These are phyloP conservation scores for Cladobotryum protrusum DNA, from an alignment of 2,329 filamentous ascomycete genomes.

Conservation along the genomic window DNA sequence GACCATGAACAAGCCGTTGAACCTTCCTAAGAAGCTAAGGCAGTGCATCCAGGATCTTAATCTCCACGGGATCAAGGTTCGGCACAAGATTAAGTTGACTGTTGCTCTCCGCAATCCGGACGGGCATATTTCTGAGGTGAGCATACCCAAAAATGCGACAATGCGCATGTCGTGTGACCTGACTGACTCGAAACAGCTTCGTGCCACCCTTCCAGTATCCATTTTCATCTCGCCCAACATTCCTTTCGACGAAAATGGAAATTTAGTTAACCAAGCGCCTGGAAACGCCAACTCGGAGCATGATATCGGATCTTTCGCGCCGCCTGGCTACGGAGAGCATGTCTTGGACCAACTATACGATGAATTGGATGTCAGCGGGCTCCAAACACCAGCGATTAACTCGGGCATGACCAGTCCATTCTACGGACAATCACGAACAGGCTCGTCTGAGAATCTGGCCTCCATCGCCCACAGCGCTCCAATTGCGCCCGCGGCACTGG, in stretches of 20 bases:
- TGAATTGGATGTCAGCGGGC: conserved; percentile 74
- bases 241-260: conserved; percentile 80
- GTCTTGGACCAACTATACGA: conserved; percentile 86
- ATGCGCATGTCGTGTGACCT: conserved; percentile 1
- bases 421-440: conserved; percentile 62
- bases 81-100: conserved; percentile 87
- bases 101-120: conserved; percentile 92
- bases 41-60: conserved; percentile 87
- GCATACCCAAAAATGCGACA: conserved; percentile 15
- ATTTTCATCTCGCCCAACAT: conserved; percentile 95
- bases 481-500: conserved; percentile 48
- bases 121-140: conserved; percentile 83
- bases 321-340: conserved; percentile 90
- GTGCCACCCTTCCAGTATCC: conserved; percentile 82
- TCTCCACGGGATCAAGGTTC: conserved; percentile 80
- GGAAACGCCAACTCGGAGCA: conserved; percentile 41
- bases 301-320: conserved; percentile 61
- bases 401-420: conserved; percentile 79
- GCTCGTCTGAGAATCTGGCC: conserved; percentile 75
- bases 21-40: conserved; percentile 74
- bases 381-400: conserved; percentile 65
- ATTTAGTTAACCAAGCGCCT: conserved; percentile 60
- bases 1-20: conserved; percentile 53
- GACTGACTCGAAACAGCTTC: conserved; percentile 47
- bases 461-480: conserved; percentile 31